Percentiles rank a stretch among this genome's conserved stretches.
phyloP scores from a whole-genome alignment of 2,329 filamentous ascomycete genomes.

The Botrytis aclada region DNA sequence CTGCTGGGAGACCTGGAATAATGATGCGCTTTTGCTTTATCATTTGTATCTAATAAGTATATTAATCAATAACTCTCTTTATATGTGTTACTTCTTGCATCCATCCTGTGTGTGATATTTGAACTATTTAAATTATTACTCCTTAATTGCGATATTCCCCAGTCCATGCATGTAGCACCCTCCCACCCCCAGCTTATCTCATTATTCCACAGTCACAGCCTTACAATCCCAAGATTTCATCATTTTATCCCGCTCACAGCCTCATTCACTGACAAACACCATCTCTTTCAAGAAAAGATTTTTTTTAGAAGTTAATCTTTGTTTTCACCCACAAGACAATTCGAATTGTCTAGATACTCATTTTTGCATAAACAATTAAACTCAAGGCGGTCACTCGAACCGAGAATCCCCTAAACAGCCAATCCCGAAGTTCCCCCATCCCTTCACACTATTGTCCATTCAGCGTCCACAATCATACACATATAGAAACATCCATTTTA shows the following conservation, averaged over 20 bases:
- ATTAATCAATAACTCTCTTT: neutral
- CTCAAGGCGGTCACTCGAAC: neutral
- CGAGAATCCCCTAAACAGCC: neutral
- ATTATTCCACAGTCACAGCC: neutral
- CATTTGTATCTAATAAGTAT: neutral
- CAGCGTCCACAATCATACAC: neutral
- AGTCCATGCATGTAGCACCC: neutral
- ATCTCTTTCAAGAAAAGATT: neutral
- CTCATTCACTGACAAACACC: neutral
- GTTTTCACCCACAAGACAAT: neutral
- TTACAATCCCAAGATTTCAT: neutral
- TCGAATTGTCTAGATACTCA: neutral
- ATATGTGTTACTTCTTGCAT: neutral
- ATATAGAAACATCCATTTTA: neutral
- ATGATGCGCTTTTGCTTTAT: neutral
- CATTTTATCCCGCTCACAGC: neutral
- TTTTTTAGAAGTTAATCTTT: neutral
- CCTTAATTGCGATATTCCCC: neutral
- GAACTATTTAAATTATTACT: neutral
- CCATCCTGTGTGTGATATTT: neutral
- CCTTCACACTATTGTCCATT: neutral
- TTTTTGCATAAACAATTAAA: neutral
- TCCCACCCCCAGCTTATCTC: neutral
- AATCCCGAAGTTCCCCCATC: neutral
- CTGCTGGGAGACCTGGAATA: neutral